These are phyloP conservation scores for Leptosphaerulina australis DNA, from an alignment of 2,329 filamentous ascomycete genomes.

Conservation along the genomic window DNA sequence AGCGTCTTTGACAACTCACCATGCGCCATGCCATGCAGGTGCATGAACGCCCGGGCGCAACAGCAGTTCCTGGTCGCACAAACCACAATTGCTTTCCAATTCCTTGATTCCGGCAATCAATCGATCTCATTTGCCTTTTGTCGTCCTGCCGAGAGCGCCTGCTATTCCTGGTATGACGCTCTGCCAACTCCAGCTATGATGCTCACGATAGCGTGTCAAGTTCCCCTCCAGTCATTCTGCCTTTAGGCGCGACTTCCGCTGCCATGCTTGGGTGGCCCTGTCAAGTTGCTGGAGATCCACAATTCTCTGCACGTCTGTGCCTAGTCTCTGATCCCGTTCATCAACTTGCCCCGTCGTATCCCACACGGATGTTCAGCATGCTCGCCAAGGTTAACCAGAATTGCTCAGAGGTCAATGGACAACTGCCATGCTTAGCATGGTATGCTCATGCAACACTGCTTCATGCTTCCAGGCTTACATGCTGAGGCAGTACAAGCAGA, in stretches of 20 bases:
- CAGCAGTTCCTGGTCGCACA: constrained; percentile 44
- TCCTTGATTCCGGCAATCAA: constrained; percentile 47
- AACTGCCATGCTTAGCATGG: constrained; percentile 28
- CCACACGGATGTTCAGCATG: constrained; percentile 31
- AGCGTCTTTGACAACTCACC: constrained; percentile 49
- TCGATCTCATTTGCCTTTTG: constrained; percentile 28
- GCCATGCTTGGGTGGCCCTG: constrained; percentile 28
- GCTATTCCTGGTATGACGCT: constrained; percentile 43
- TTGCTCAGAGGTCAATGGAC: constrained; percentile 26
- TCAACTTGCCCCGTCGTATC: constrained; percentile 30
- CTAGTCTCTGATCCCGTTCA: constrained; percentile 39
- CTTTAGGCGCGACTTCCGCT: constrained; percentile 45
- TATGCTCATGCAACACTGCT: constrained; percentile 20
- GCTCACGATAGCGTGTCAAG: constrained; percentile 47
- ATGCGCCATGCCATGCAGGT: constrained; percentile 47
- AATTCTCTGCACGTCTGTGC: constrained; percentile 32
- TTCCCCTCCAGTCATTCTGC: constrained; percentile 40
- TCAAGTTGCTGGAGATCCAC: constrained; percentile 33
- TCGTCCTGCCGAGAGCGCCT: constrained; percentile 38
- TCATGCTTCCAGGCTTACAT: constrained; percentile 43
- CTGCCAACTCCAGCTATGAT: constrained; percentile 42
- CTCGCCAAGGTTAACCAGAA: constrained; percentile 36
- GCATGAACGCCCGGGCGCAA: constrained; percentile 41
- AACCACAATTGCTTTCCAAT: constrained; percentile 43
- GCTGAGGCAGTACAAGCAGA: constrained; percentile 35